Base-by-base conservation (phyloP, 352 stramenopile genomes). In the Sclerospora graminicola region DNA sequence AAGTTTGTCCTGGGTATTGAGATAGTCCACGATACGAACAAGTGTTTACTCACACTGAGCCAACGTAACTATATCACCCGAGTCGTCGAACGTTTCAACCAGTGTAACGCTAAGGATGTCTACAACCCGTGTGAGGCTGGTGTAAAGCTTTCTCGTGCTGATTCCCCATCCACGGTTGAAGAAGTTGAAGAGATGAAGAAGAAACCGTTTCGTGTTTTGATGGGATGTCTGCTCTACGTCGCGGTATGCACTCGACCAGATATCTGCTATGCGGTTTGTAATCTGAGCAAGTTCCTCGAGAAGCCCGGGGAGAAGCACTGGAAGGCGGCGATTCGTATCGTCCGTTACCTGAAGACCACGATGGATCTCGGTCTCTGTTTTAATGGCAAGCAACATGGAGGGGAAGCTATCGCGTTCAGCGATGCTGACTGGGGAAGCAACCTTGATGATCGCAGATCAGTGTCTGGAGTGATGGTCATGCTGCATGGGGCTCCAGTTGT, bases 21-120 rank as follows among this genome's bases (percentile, higher is more conserved):
- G 16, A 27, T 40, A 5, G 10, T 2, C 16, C 16, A 26, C 14
- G 33, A 40, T n/a, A 5, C 2, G 3, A 18, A 1, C 8, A 21
- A 19, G 4, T 18, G 40, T 15, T 33, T 10, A 15, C 14, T 48
- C 5, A 34, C 32, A 23, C 19, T 40, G 7, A 48, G 23, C 18
- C 31, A 34, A 21, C 38, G 30, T 1, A 9, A 23, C 0, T 48
- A 40, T 8, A 48, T 34, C 10, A 16, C 38, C 41, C 30, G 24
- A 10, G 41, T 48, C 16, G 30, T 30, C 7, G 8, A 40, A 32
- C 41, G 30, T 6, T 41, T 48, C 10, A 28, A 18, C 41, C 41
- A 26, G 20, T n/a, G 26, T n/a, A 16, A 26, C 7, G 31, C 29
- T 1, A 47, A 47, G 11, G 13, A 13, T 14, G 41, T 44, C n/a